A percentile compares a stretch with the other conserved stretches of the same genome.
phyloP scores from a whole-genome alignment of 106 monocot genomes.

The Platanthera zijinensis region DNA sequence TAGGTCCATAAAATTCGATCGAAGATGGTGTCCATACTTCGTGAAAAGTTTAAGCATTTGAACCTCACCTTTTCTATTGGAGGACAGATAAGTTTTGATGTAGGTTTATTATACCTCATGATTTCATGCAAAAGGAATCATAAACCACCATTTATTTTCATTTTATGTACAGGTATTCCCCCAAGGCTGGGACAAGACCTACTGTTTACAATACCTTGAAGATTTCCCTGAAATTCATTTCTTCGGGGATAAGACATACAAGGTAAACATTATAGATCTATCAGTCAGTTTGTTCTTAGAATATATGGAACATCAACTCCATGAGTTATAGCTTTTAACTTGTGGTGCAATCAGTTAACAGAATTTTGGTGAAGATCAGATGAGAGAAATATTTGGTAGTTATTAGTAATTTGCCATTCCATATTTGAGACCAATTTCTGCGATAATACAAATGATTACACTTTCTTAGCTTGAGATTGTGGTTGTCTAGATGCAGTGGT shows the following conservation, averaged over 20 bases:
- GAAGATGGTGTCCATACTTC: constrained; percentile 83
- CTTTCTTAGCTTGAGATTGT: too few relatives aligned
- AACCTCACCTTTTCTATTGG: constrained; percentile 88
- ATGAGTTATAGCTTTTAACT: too few relatives aligned
- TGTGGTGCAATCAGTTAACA: too few relatives aligned
- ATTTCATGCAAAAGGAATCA: neutral
- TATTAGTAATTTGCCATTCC: too few relatives aligned
- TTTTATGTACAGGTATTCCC: constrained; percentile 68
- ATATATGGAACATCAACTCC: too few relatives aligned
- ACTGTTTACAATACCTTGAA: constrained; percentile 71
- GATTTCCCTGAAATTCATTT: constrained; percentile 84
- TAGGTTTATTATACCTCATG: constrained; percentile 20
- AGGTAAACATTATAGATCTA: constrained; percentile 30
- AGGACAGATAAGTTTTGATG: constrained; percentile 98
- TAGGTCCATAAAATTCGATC: constrained; percentile 78
- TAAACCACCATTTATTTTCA: neutral
- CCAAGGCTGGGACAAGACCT: constrained; percentile 96
- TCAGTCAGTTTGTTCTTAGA: too few relatives aligned
- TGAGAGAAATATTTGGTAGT: too few relatives aligned
- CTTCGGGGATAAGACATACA: constrained; percentile 95
- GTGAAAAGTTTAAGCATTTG: constrained; percentile 80
- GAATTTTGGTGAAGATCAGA: too few relatives aligned
- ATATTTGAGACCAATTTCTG: too few relatives aligned
- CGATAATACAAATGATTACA: too few relatives aligned
- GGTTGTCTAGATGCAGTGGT: too few relatives aligned